Conservation (phyloP, 495 filamentous ascomycete genomes). For the Lophiostoma macrostomum region DNA sequence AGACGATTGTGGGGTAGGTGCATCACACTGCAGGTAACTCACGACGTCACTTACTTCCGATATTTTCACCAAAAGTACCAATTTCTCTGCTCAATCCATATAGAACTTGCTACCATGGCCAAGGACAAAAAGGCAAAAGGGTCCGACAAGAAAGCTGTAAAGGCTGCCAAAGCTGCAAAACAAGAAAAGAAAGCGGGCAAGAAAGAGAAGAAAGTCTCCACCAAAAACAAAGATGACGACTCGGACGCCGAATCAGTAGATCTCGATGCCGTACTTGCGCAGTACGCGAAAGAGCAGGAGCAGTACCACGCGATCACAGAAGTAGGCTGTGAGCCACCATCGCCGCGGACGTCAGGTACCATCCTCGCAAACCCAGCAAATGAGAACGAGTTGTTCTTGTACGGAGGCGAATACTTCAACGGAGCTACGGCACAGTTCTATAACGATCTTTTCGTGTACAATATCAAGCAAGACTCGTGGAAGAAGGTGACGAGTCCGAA, state of each 20-base stretch:
- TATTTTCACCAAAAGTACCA: too few relatives aligned
- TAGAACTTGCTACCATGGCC: conserved; percentile 15
- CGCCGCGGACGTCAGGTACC: conserved; percentile 72
- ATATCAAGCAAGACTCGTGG: conserved; percentile 85
- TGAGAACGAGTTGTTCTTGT: conserved; percentile 84
- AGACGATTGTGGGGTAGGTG: too few relatives aligned
- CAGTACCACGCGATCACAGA: conserved; percentile 93
- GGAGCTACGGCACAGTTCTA: conserved; percentile 61
- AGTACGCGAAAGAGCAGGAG: conserved; percentile 77
- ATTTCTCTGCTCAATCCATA: not conserved
- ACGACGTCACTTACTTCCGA: too few relatives aligned
- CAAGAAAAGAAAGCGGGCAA: conserved; percentile 63
- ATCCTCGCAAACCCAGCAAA: conserved; percentile 81
- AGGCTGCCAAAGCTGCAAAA: conserved; percentile 53
- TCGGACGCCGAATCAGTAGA: conserved; percentile 91
- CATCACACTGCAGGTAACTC: too few relatives aligned
- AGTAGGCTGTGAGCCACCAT: conserved; percentile 67
- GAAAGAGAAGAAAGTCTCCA: conserved; percentile 55
- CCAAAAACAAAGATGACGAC: conserved; percentile 59
- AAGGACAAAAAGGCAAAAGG: conserved; percentile 61
- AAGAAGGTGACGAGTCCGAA: conserved; percentile 84
- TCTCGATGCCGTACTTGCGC: conserved; percentile 90
- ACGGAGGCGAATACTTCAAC: conserved; percentile 76
- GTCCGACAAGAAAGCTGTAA: conserved; percentile 59
- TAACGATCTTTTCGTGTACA: conserved; percentile 81